Conservation (phyloP, 2,329 filamentous ascomycete genomes). For the Cercospora zeina region DNA sequence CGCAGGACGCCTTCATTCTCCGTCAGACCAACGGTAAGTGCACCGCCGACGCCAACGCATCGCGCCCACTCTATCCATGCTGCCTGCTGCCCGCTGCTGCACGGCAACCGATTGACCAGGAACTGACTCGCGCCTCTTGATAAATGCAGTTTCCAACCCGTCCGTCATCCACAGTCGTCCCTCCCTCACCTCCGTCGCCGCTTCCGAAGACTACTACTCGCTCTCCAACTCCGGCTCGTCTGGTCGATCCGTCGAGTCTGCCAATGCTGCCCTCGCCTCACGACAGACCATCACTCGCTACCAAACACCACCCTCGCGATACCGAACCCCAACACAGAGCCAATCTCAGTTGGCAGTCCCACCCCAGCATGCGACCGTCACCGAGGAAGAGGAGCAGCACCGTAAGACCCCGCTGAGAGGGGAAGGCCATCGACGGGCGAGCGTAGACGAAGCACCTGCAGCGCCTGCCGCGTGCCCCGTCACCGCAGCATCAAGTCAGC, state of each 20-base stretch:
- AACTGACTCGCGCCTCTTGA: slow-evolving; percentile 9
- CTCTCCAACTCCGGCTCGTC: slow-evolving; percentile 46
- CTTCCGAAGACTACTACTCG: slow-evolving; percentile 55
- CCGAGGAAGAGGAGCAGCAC: slow-evolving; percentile 29
- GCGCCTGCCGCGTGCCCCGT: slow-evolving; percentile 7
- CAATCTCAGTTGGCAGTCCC: slow-evolving; percentile 21
- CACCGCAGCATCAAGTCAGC: slow-evolving; percentile 10
- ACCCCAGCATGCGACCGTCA: slow-evolving; percentile 27
- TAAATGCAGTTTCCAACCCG: slow-evolving; percentile 35
- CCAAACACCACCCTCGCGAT: slow-evolving; percentile 40
- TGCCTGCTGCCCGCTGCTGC: not conserved
- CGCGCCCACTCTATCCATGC: not conserved
- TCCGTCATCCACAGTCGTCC: slow-evolving; percentile 36
- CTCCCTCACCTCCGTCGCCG: slow-evolving; percentile 52
- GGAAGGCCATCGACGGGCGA: slow-evolving; percentile 35
- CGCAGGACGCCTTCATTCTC: slow-evolving; percentile 19
- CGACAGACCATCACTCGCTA: slow-evolving; percentile 36
- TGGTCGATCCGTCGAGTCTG: slow-evolving; percentile 41
- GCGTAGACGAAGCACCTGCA: slow-evolving; percentile 20
- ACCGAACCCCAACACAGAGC: slow-evolving; percentile 40
- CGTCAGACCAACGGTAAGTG: slow-evolving; percentile 30
- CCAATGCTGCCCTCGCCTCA: slow-evolving; percentile 29
- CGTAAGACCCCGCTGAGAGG: slow-evolving; percentile 41
- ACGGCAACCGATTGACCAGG: not conserved
- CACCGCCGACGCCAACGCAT: not conserved